A percentile compares a stretch with the other conserved stretches of the same genome.
phyloP scores from a whole-genome alignment of 345 rosid species.

The Hevea brasiliensis region DNA sequence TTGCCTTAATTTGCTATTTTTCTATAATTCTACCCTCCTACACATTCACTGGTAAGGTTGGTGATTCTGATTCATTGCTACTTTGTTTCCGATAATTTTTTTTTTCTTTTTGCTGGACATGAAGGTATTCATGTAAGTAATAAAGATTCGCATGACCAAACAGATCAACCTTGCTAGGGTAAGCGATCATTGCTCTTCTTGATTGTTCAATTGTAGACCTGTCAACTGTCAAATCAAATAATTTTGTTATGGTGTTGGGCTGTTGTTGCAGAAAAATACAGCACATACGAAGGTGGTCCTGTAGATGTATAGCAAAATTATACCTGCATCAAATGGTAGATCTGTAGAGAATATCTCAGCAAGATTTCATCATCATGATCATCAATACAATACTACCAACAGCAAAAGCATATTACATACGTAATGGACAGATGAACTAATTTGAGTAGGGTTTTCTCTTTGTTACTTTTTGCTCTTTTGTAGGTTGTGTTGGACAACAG shows the following conservation, averaged over 20 bases:
- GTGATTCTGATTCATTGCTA: not conserved
- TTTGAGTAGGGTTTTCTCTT: constrained; percentile 47
- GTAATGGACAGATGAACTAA: constrained; percentile 41
- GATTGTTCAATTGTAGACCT: not conserved
- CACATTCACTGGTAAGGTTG: not conserved
- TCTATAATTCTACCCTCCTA: not conserved
- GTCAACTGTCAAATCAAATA: constrained; percentile 1
- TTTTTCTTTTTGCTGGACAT: not conserved
- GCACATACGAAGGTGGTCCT: constrained; percentile 51
- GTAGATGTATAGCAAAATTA: constrained; percentile 60
- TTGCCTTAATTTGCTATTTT: constrained; percentile 8
- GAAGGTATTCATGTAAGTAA: constrained; percentile 37
- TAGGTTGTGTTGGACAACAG: constrained; percentile 41
- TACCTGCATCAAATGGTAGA: constrained; percentile 50
- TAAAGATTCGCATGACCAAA: constrained; percentile 37
- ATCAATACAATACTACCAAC: constrained; percentile 53
- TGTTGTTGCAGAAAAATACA: constrained; percentile 59
- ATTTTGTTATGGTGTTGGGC: constrained; percentile 14
- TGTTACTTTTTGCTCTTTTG: constrained; percentile 26
- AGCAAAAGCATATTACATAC: constrained; percentile 48
- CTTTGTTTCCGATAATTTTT: not conserved
- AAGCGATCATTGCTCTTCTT: constrained; percentile 8
- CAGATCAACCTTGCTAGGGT: constrained; percentile 33
- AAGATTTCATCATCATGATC: constrained; percentile 23
- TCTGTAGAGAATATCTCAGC: constrained; percentile 36